These are phyloP conservation scores for Eremochloa ophiuroides DNA, from an alignment of 176 grass and related monocot genomes.

Conservation along the genomic window DNA sequence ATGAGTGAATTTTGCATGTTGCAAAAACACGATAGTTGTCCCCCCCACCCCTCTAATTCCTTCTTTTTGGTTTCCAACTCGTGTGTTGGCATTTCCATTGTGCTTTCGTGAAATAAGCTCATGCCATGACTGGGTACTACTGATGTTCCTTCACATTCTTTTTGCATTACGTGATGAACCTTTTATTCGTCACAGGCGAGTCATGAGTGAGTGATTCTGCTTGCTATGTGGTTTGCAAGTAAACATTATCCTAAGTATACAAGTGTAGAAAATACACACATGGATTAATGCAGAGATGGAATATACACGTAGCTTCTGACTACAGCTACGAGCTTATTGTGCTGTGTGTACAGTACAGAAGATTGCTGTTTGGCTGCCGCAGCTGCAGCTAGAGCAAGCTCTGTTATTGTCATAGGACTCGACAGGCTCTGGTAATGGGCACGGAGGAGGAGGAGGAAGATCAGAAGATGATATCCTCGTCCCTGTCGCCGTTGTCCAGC, in stretches of 20 bases:
- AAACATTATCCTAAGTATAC: not conserved
- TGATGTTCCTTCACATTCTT: not conserved
- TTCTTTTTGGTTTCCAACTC: not conserved
- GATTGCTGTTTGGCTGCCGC: not conserved
- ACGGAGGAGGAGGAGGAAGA: slow-evolving; percentile 34
- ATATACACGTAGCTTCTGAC: not conserved
- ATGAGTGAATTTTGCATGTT: not conserved
- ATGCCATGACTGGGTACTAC: not conserved
- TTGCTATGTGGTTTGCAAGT: not conserved
- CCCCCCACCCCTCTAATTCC: too few relatives aligned
- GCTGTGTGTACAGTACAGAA: not conserved
- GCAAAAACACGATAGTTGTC: not conserved
- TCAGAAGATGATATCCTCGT: slow-evolving; percentile 87
- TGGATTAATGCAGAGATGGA: not conserved
- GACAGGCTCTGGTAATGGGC: not conserved
- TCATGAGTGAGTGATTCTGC: not conserved
- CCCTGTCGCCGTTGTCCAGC: slow-evolving; percentile 38
- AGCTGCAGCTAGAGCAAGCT: not conserved
- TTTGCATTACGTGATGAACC: not conserved
- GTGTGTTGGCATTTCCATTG: not conserved
- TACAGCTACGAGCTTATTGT: not conserved
- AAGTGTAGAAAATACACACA: not conserved
- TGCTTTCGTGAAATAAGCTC: not conserved
- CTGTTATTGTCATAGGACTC: not conserved
- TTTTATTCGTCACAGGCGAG: not conserved